Evolutionary conservation across 2,329 filamentous ascomycete species (phyloP), one percentile per base, ranked within the genome.

Genomic region (Kalmusia sp.): DNA sequence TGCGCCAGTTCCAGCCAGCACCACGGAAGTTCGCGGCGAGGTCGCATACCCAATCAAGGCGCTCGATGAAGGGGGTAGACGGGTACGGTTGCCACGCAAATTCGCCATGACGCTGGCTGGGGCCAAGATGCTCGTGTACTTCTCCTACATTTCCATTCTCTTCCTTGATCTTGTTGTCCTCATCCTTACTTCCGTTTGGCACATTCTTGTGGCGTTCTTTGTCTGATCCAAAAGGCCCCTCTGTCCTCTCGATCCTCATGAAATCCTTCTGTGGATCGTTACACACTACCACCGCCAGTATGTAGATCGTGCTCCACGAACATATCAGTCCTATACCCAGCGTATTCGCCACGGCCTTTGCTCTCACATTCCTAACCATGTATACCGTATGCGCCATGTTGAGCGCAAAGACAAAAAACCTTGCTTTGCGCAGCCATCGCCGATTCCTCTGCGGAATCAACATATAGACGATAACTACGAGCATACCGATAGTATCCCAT

Each of bases 1-100:
- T 78, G 4, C 84, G 77, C 78, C 83, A 86, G 61, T 80, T 84
- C 85, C 85, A 87, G 55, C 83, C 82, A 28, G 82, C 77, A 8
- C 85, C 85, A 40, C 85, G 78, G 62, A 87, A 84, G 62, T 80
- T 85, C 65, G 77, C 79, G 55, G 85, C 78, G 31, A 86, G 68
- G 52, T 86, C 84, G 9, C 79, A 58, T 3, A 81, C 76, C 84
- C 85, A 88, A 52, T 85, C 80, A 15, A 87, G 59, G 14, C 84
- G 81, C 57, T 85, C 80, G 19, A 71, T 63, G 33, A 85, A 77
- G 2, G 77, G 69, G 3, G 59, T 55, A 4, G 62, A 33, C 0
- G 84, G 82, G 59, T 82, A 85, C 2, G 77, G 59, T 57, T 86
- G 82, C 84, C 84, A 87, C 57, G 72, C 70, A 25, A 82, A 78